Evolutionary conservation across 202 grass and related monocot species (phyloP).

Genomic region (Bolboschoenoplectus hybrid): DNA sequence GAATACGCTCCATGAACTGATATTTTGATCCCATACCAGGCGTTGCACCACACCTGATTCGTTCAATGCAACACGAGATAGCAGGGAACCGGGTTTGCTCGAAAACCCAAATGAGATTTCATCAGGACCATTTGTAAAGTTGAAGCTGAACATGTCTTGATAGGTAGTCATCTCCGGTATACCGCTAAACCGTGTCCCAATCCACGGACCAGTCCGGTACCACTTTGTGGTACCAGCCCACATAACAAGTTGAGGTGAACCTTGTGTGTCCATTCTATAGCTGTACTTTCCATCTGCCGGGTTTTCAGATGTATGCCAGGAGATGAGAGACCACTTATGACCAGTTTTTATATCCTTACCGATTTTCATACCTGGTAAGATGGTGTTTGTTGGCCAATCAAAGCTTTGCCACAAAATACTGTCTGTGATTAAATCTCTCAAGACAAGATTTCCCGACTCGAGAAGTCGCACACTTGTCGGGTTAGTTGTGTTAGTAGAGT

Average conservation of each 20-base stretch:
- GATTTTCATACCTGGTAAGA: slow-evolving; percentile 47
- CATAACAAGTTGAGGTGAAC: slow-evolving; percentile 48
- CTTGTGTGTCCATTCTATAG: slow-evolving; percentile 45
- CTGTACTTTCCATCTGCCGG: slow-evolving; percentile 41
- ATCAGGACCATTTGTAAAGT: slow-evolving; percentile 35
- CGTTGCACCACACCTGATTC: slow-evolving; percentile 48
- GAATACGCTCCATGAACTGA: slow-evolving; percentile 41
- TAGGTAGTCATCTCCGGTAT: slow-evolving; percentile 57
- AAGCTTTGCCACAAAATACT: slow-evolving; percentile 64
- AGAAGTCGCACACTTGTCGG: slow-evolving; percentile 39
- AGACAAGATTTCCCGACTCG: slow-evolving; percentile 60
- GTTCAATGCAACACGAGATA: slow-evolving; percentile 45
- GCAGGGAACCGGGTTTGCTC: slow-evolving; percentile 2
- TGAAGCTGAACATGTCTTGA: slow-evolving; percentile 44
- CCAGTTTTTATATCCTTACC: slow-evolving; percentile 38
- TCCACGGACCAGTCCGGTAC: slow-evolving; percentile 55
- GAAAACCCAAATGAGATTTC: slow-evolving; percentile 49
- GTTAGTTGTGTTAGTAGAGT: neutral
- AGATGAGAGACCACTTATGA: slow-evolving; percentile 43
- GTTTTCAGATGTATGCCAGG: slow-evolving; percentile 48
- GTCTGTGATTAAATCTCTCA: slow-evolving; percentile 27
- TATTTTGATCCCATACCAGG: slow-evolving; percentile 42
- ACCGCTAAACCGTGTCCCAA: slow-evolving; percentile 52
- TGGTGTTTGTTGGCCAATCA: slow-evolving; percentile 61
- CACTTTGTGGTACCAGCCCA: slow-evolving; percentile 28